Evolutionary conservation across 2,329 filamentous ascomycete species (phyloP), one percentile per base, ranked within the genome.

Genomic region (Tympanopsis confertula): DNA sequence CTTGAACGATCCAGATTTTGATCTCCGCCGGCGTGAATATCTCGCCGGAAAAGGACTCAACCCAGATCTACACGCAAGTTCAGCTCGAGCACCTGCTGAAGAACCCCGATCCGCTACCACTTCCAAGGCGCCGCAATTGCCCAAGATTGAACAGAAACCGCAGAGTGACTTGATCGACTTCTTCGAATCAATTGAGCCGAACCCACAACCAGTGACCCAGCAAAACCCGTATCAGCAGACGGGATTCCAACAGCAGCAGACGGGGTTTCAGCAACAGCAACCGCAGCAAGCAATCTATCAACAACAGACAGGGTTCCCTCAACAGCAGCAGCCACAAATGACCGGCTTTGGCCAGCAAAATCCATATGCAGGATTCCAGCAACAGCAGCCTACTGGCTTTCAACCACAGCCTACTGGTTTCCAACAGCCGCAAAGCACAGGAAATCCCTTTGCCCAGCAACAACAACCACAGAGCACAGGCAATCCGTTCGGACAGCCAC

Each of bases 1-100:
- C 49, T 54, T 82, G 35, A 74, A 81, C 40, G 78, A 82, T 48
- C 73, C 75, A 15, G 78, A 82, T 50, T 82, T 82, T 50, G 77
- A 82, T 40, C 61, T 73, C 40, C 79, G 80, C 41, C 64, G 78
- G 38, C 61, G 73, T 45, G 77, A 82, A 53, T 82, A 81, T 48
- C 56, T 81, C 35, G 68, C 71, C 2, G 70, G 75, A 42, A 73
- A 76, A 50, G 71, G 77, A 40, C 71, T 68, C 12, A 77, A 75
- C 51, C 69, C 65, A 49, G 59, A 59, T 19, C 63, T 7, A 7
- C 22, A n/a, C 22, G 22, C 22, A 26, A 26, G n/a, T n/a, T n/a
- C n/a, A n/a, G n/a, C 7, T 26, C 22, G 22, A 26, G 22, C 22
- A 7, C 7, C 22, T 7, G 22, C 7, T n/a, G n/a, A 26, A 26